Conservation (phyloP, 148 eudicot species). For the Arbutus unedo region DNA sequence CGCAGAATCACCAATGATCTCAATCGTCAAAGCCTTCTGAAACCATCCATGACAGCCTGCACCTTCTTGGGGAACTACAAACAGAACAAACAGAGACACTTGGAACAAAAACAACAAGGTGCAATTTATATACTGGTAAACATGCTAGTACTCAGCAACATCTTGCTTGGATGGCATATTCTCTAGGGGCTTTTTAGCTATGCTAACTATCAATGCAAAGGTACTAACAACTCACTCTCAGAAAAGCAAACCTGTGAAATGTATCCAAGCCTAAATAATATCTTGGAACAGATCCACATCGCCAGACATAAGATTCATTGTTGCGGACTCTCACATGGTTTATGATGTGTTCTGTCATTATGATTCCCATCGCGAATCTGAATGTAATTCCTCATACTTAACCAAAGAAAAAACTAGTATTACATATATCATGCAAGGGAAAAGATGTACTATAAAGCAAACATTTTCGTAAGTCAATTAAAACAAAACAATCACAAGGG, state of each 20-base stretch:
- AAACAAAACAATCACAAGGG: neutral
- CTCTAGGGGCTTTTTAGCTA: neutral
- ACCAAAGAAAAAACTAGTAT: neutral
- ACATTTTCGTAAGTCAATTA: too few species aligned
- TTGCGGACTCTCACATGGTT: neutral
- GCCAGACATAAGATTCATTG: neutral
- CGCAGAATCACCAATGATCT: neutral
- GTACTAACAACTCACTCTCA: neutral
- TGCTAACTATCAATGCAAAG: neutral
- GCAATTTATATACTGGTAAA: neutral
- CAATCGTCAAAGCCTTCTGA: conserved; percentile 10
- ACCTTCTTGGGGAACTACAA: neutral
- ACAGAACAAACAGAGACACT: neutral
- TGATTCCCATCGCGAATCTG: too few species aligned
- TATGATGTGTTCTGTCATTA: too few species aligned
- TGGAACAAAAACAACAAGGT: neutral
- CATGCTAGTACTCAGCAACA: neutral
- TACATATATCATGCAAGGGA: too few species aligned
- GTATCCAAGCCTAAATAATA: neutral
- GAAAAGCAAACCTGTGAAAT: neutral
- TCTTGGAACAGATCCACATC: neutral
- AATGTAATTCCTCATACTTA: too few species aligned
- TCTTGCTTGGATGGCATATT: neutral
- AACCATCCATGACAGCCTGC: neutral
- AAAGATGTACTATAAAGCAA: too few species aligned